Evolutionary conservation across 805 yeast species (phyloP).

Genomic region (Yarrowia sp.): DNA sequence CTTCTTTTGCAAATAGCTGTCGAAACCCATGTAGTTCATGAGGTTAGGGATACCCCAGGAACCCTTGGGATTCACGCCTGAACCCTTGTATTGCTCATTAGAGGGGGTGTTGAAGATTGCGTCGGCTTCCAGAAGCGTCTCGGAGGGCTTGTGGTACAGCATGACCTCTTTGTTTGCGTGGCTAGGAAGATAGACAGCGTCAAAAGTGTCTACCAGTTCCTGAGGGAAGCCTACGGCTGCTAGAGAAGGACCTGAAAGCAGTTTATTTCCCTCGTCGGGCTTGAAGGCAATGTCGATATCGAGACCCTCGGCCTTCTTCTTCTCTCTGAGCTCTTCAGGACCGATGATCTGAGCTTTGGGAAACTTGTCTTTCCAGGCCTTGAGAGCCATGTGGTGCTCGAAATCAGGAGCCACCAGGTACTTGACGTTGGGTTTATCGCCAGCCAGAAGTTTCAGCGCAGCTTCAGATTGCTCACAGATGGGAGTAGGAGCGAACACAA

Average conservation of each 20-base stretch:
- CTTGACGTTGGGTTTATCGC: slow-evolving; percentile 42
- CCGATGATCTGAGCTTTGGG: slow-evolving; percentile 61
- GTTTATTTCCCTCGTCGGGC: slow-evolving; percentile 23
- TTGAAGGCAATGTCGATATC: slow-evolving; percentile 29
- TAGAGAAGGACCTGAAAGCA: slow-evolving; percentile 4
- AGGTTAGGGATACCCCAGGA: slow-evolving; percentile 21
- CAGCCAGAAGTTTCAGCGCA: slow-evolving; percentile 39
- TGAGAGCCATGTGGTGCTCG: slow-evolving; percentile 70
- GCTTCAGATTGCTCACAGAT: slow-evolving; percentile 43
- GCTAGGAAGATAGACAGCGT: slow-evolving; percentile 63
- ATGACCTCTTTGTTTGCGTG: slow-evolving; percentile 68
- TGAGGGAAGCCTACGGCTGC: slow-evolving; percentile 46
- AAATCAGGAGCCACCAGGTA: slow-evolving; percentile 64
- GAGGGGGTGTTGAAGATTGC: slow-evolving; percentile 35
- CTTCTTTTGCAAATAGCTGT: slow-evolving; percentile 6
- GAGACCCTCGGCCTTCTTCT: slow-evolving; percentile 4
- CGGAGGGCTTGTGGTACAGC: slow-evolving; percentile 56
- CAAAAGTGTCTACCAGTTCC: slow-evolving; percentile 55
- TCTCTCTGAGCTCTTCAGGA: slow-evolving; percentile 50
- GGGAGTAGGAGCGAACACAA: slow-evolving; percentile 43
- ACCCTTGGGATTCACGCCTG: slow-evolving; percentile 15
- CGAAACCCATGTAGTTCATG: slow-evolving; percentile 33
- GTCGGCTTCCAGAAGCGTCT: slow-evolving; percentile 60
- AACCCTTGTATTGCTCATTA: slow-evolving; percentile 24
- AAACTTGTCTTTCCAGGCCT: slow-evolving; percentile 56